Conservation (phyloP, 2,329 filamentous ascomycete genomes). For the Tolypocladium nubicola region DNA sequence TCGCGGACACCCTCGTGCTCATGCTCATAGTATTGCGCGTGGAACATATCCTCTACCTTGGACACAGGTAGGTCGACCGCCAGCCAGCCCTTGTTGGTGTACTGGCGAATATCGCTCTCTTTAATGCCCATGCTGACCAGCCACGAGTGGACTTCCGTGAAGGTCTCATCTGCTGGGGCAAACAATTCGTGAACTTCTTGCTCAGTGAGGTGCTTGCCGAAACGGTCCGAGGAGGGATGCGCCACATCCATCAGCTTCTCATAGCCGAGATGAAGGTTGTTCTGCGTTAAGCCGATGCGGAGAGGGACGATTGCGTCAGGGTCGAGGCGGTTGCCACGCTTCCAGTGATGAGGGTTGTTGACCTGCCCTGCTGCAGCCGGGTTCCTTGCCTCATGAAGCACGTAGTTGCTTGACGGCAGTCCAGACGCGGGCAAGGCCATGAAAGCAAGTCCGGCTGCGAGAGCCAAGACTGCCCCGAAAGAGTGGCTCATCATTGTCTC, state of each 20-base stretch:
- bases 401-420: not conserved
- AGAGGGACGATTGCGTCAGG: not conserved
- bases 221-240: not conserved
- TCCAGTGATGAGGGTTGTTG: not conserved
- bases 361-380: not conserved
- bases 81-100: conserved; percentile 2
- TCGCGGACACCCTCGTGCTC: conserved; percentile 14
- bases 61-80: conserved; percentile 5
- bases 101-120: not conserved
- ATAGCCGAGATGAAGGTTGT: not conserved
- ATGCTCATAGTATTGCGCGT: conserved; percentile 6
- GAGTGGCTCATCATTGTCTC: not conserved
- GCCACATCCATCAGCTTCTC: conserved; percentile 1
- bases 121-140: not conserved
- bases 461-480: not conserved
- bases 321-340: conserved; percentile 4
- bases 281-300: not conserved
- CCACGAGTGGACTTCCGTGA: not conserved
- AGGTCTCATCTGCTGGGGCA: not conserved
- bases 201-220: not conserved
- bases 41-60: conserved; percentile 4
- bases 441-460: conserved; percentile 1
- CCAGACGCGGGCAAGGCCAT: not conserved
- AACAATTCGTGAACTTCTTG: not conserved
- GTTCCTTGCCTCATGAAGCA: not conserved